phyloP scores from a whole-genome alignment of 306 rosid species.

The Rubus idaeus region DNA sequence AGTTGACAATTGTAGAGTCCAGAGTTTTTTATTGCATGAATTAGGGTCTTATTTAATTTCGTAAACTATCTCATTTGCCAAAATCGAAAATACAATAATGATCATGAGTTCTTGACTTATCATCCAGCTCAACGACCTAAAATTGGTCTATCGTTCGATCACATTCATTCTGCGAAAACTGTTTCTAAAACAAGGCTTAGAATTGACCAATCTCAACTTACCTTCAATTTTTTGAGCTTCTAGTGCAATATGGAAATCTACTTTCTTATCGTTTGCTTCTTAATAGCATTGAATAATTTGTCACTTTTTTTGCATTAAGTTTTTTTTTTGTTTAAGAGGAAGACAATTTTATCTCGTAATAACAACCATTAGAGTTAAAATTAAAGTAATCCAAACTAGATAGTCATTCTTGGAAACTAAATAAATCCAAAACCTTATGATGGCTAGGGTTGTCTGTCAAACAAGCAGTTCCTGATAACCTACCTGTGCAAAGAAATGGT shows the following conservation, averaged over 20 bases:
- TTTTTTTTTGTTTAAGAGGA: too few relatives aligned
- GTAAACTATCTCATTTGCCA: too few relatives aligned
- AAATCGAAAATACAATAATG: neutral
- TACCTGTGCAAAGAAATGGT: too few relatives aligned
- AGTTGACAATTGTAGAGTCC: neutral
- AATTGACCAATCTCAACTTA: neutral
- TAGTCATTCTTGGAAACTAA: neutral
- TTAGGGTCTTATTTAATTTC: neutral
- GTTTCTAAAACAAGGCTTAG: neutral
- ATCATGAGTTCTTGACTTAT: neutral
- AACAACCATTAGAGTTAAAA: too few relatives aligned
- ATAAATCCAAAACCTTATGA: too few relatives aligned
- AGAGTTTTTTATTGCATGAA: neutral
- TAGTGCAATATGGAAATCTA: too few relatives aligned
- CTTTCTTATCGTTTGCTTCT: too few relatives aligned
- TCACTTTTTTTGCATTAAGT: too few relatives aligned
- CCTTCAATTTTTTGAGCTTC: neutral
- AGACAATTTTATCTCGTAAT: too few relatives aligned
- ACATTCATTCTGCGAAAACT: neutral
- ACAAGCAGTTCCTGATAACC: too few relatives aligned
- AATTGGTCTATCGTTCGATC: neutral
- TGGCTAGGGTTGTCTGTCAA: too few relatives aligned
- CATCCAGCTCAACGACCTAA: neutral
- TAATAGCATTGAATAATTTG: too few relatives aligned
- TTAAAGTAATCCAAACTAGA: neutral